Percentiles rank a stretch among this genome's conserved stretches.
These are phyloP conservation scores for Zasmidium angulare DNA, from an alignment of 2,329 filamentous ascomycete species.

Conservation along the genomic window DNA sequence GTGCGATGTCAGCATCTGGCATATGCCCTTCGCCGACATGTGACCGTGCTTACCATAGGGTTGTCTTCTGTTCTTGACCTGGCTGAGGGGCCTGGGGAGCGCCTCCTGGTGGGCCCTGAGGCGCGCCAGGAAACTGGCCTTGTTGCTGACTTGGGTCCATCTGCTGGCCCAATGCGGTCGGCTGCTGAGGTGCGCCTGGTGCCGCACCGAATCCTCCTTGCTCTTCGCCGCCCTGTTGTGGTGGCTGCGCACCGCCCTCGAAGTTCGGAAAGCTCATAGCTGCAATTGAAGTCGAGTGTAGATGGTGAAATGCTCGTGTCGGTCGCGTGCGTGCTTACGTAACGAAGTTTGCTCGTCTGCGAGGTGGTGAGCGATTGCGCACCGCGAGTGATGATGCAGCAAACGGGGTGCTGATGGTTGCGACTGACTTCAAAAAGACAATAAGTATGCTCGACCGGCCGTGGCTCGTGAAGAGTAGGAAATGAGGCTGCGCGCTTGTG, in stretches of 20 bases:
- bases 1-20: slow-evolving; percentile 13
- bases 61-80: slow-evolving; percentile 51
- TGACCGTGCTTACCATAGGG: slow-evolving; percentile 47
- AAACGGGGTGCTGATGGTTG: neutral
- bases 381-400: slow-evolving; percentile 5
- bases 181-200: slow-evolving; percentile 52
- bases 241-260: slow-evolving; percentile 60
- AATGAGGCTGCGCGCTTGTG: slow-evolving; percentile 19
- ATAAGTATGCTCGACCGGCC: slow-evolving; percentile 35
- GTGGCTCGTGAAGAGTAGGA: slow-evolving; percentile 28
- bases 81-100: slow-evolving; percentile 36
- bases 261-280: slow-evolving; percentile 68
- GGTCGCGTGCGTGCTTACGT: slow-evolving; percentile 24
- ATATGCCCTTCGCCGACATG: neutral
- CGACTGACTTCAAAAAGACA: slow-evolving; percentile 30
- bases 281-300: slow-evolving; percentile 19
- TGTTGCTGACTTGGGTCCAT: slow-evolving; percentile 53
- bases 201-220: slow-evolving; percentile 47
- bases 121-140: slow-evolving; percentile 41
- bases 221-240: slow-evolving; percentile 44
- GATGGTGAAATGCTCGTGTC: slow-evolving; percentile 10
- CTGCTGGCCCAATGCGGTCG: slow-evolving; percentile 56
- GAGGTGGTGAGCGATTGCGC: slow-evolving; percentile 13
- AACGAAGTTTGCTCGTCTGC: slow-evolving; percentile 15
- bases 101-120: slow-evolving; percentile 46